Conservation (phyloP, 352 stramenopile species). For the Blastocystis sp. region DNA sequence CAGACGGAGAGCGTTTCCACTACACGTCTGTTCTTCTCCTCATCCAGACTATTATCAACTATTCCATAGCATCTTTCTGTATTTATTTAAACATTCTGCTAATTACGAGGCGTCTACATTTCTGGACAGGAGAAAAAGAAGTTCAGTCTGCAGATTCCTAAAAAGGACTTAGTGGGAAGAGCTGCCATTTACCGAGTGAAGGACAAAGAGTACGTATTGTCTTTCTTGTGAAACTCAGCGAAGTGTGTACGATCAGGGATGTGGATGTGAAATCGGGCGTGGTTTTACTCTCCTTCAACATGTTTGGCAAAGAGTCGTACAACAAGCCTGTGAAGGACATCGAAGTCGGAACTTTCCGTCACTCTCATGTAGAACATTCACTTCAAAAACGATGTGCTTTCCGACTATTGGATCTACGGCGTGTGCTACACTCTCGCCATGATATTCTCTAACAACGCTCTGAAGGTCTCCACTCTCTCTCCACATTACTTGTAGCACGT, state of each 20-base stretch:
- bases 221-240: neutral
- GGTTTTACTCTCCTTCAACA: slow-evolving; percentile 45
- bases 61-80: slow-evolving; percentile 69
- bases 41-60: slow-evolving; percentile 81
- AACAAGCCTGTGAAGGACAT: neutral
- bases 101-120: neutral
- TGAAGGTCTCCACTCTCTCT: slow-evolving; percentile 68
- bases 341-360: slow-evolving; percentile 65
- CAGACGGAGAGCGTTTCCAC: slow-evolving; percentile 77
- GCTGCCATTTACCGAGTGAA: slow-evolving; percentile 3
- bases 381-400: slow-evolving; percentile 10
- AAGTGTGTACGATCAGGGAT: neutral
- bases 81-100: neutral
- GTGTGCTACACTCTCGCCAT: slow-evolving; percentile 79
- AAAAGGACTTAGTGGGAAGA: slow-evolving; percentile 39
- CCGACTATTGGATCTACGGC: slow-evolving; percentile 54
- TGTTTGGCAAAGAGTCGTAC: slow-evolving; percentile 34
- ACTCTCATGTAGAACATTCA: slow-evolving; percentile 71
- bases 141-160: slow-evolving; percentile 13
- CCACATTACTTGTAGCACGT: slow-evolving; percentile 70
- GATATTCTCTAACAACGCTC: slow-evolving; percentile 80
- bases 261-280: slow-evolving; percentile 16
- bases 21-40: slow-evolving; percentile 82
- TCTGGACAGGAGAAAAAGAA: neutral
- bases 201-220: neutral